phyloP scores from a whole-genome alignment of 176 grass and related monocot species.

The Puccinellia tenuiflora region DNA sequence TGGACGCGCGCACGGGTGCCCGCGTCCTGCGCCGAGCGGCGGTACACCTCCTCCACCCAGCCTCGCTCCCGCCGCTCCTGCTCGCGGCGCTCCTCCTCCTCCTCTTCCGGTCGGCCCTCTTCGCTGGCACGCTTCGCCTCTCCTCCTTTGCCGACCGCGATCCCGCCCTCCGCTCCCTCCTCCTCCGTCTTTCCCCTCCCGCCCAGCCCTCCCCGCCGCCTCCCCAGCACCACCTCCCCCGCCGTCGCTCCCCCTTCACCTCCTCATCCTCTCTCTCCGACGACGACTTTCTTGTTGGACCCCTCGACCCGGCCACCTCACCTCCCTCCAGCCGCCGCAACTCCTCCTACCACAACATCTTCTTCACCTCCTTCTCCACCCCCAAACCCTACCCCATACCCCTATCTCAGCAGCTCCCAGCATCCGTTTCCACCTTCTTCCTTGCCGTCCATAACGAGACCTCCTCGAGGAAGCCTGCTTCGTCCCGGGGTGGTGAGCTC shows the following conservation, averaged over 20 bases:
- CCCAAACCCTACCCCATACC: conserved; percentile 45
- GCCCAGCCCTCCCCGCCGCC: conserved; percentile 20
- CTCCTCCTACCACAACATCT: conserved; percentile 36
- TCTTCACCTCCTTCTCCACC: conserved; percentile 23
- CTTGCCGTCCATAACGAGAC: conserved; percentile 43
- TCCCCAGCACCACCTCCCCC: conserved; percentile 31
- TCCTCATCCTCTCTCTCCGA: conserved; percentile 44
- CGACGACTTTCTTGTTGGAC: conserved; percentile 34
- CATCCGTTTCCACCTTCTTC: conserved; percentile 49
- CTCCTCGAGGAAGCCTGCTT: conserved; percentile 24
- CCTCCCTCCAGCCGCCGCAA: conserved; percentile 40
- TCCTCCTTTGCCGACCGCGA: conserved; percentile 59
- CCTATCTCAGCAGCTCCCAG: conserved; percentile 14
- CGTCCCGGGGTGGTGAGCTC: conserved; percentile 31
- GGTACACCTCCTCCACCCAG: conserved; percentile 41
- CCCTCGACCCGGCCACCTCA: conserved; percentile 39
- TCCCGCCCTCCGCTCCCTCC: conserved; percentile 56
- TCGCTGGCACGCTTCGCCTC: conserved; percentile 59
- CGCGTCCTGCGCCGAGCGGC: conserved; percentile 42
- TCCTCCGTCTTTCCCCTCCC: conserved; percentile 52
- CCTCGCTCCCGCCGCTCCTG: conserved; percentile 60
- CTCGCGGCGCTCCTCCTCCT: conserved; percentile 61
- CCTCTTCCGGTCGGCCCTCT: conserved; percentile 70
- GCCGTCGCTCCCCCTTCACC: conserved; percentile 54
- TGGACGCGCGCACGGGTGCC: conserved; percentile 41